Base-by-base conservation (phyloP, 73 alveolate genomes). In the Paramecium sonneborni region DNA sequence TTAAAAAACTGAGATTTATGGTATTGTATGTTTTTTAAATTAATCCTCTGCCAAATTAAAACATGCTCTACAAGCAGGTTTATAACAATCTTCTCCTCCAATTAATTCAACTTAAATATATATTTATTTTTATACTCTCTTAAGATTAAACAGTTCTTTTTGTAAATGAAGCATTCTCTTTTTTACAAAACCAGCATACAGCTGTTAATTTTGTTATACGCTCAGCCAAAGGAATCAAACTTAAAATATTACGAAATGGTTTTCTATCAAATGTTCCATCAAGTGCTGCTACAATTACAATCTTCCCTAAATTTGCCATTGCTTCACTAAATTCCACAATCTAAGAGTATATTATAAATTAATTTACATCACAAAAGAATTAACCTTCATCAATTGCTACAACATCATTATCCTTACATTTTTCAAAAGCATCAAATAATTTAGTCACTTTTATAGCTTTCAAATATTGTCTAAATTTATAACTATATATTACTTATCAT, bases 321-420 rank as follows among this genome's bases (percentile, higher is more conserved):
- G 92, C 84, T 82, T 98, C 99, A 44, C 96, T 92, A 89, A 95
- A 96, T 37, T 93, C 97, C 28, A 95, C 97, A 39, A 96, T 92
- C 95, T 95, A 92, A 18, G n/a, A 37, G 57, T 23, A 44, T 30
- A 52, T 39, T 12, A 15, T 20, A 85, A 28, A 85, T 20, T 52
- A 35, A 26, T 48, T 74, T 67, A 97, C 94, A 90, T 97, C 99
- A 6, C 94, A 92, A 94, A 96, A 98, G 95, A 98, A 98, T 88
- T 98, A 97, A 37, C 99, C 99, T 94, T 98, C 99, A 87, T 98
- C 99, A 30, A 98, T 97, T n/a, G 99, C 99, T 76, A 98, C 97
- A 24, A 98, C 99, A 90, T 98, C 99, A 94, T 90, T 93, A 28
- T 96, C 79, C 34, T 93, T 30, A 48, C 96, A 92, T 32, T 35